Conservation (phyloP, 306 rosid species). For the Vigna nakashimae region DNA sequence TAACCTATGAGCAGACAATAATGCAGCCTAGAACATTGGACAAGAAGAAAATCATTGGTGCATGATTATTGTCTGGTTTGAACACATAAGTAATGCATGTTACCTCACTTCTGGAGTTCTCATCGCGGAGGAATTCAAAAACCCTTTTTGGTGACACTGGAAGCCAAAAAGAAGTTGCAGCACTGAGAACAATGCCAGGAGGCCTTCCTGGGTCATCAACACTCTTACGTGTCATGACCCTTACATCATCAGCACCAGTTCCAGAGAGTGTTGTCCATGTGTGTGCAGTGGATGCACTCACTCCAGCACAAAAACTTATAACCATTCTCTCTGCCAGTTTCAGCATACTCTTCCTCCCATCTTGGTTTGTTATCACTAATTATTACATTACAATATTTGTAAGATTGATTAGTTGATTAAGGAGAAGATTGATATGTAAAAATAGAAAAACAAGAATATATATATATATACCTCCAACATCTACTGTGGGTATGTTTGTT, state of each 20-base stretch:
- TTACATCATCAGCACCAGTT: conserved; percentile 92
- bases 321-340: conserved; percentile 99
- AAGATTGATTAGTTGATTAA: background rate
- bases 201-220: conserved; percentile 97
- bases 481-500: conserved; percentile 77
- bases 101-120: conserved; percentile 93
- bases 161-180: conserved; percentile 99
- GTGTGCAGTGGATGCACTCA: conserved; percentile 94
- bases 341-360: conserved; percentile 96
- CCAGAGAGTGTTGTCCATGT: conserved; percentile 97
- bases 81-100: background rate
- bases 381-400: conserved; percentile 12
- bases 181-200: conserved; percentile 92
- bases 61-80: conserved; percentile 31
- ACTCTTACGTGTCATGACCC: conserved; percentile 97
- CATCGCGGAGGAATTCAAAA: conserved; percentile 93
- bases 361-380: conserved; percentile 89
- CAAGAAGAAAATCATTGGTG: conserved; percentile 37
- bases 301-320: conserved; percentile 95
- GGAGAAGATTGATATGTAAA: background rate
- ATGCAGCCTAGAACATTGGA: conserved; percentile 36
- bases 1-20: conserved; percentile 43
- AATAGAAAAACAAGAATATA: background rate
- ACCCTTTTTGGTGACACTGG: conserved; percentile 89
- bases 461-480: conserved; percentile 73